Conservation (phyloP, 2,329 filamentous ascomycete species). For the Fusarium tricinctum region DNA sequence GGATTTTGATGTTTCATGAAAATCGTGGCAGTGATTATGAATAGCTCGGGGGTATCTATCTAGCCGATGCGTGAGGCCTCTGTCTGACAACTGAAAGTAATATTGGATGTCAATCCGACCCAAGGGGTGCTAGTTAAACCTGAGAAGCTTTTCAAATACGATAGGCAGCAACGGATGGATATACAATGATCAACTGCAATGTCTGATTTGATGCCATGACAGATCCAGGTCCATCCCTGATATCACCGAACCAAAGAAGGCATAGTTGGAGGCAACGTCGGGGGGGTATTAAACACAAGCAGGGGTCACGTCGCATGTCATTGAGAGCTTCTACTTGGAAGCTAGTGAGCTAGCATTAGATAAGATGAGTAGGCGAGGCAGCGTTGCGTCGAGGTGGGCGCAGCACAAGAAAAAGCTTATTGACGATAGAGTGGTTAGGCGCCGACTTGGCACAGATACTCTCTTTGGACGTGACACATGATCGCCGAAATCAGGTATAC, state of each 20-base stretch:
- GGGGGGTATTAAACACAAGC: neutral
- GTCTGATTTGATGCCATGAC: neutral
- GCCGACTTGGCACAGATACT: conserved; percentile 45
- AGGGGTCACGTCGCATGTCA: conserved; percentile 26
- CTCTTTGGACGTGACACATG: neutral
- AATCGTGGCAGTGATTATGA: neutral
- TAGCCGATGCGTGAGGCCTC: neutral
- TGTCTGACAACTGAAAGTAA: neutral
- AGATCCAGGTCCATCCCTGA: neutral
- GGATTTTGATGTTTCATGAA: neutral
- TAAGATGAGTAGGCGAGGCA: conserved; percentile 9
- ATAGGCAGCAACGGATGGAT: neutral
- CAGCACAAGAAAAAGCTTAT: conserved; percentile 47
- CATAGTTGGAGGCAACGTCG: neutral
- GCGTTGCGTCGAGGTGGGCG: conserved; percentile 39
- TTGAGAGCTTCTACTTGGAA: conserved; percentile 25
- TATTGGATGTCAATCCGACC: neutral
- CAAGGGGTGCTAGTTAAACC: neutral
- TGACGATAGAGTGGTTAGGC: conserved; percentile 44
- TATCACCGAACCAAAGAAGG: neutral
- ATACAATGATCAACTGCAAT: neutral
- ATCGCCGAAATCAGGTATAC: neutral
- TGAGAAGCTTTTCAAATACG: neutral
- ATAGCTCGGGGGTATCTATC: neutral
- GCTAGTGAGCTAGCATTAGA: conserved; percentile 5